Conservation (phyloP, 2,329 filamentous ascomycete species). For the Monilinia fructigena region DNA sequence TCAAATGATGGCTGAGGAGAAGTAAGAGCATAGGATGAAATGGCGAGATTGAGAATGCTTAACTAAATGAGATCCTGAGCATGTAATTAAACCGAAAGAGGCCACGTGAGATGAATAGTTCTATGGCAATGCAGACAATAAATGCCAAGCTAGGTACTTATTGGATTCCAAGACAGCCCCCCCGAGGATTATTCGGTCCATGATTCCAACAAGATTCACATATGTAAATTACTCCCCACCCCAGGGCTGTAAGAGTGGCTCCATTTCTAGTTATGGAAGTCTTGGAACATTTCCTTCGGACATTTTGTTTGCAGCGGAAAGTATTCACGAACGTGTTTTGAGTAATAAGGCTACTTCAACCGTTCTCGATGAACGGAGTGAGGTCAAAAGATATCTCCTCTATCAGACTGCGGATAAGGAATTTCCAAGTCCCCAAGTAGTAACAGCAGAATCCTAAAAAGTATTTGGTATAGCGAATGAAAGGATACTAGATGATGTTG, state of each 20-base stretch:
- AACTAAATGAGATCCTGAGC: too few species aligned
- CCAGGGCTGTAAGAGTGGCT: background rate
- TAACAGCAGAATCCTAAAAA: background rate
- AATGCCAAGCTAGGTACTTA: conserved; percentile 1
- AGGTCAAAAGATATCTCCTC: too few species aligned
- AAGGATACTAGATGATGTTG: background rate
- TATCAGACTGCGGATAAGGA: too few species aligned
- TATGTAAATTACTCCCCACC: background rate
- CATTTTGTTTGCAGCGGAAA: too few species aligned
- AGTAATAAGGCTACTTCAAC: background rate
- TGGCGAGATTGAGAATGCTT: too few species aligned
- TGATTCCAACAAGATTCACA: background rate
- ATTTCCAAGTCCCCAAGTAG: too few species aligned
- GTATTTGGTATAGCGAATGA: background rate
- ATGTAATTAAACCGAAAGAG: background rate
- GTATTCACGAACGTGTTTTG: background rate
- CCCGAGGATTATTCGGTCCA: background rate
- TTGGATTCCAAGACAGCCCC: background rate
- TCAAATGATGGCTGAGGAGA: background rate
- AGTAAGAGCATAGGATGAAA: too few species aligned
- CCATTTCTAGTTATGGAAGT: background rate
- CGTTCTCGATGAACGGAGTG: background rate
- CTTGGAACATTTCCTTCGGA: background rate
- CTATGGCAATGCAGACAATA: background rate
- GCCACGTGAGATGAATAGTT: background rate